Conservation (phyloP, 1,284 basidiomycete genomes). For the Leccinum variabile region DNA sequence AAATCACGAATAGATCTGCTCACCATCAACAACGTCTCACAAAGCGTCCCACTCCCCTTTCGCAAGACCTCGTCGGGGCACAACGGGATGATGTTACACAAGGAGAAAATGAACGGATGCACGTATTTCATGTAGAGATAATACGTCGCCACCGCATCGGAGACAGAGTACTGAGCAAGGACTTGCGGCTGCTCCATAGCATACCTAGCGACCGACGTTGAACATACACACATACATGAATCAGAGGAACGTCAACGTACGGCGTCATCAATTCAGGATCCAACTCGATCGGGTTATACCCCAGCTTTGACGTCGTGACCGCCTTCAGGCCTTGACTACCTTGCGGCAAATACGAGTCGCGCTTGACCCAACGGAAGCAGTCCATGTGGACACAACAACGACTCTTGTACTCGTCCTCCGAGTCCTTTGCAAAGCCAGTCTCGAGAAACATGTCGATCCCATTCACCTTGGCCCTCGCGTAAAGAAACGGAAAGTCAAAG, state of each 20-base stretch:
- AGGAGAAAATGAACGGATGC: slow-evolving; percentile 98
- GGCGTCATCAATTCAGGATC: slow-evolving; percentile 99
- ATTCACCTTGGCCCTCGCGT: slow-evolving; percentile 81
- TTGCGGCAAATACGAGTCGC: slow-evolving; percentile 99
- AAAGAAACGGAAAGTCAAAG: slow-evolving; percentile 99
- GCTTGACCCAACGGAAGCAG: slow-evolving; percentile 99
- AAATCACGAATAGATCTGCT: slow-evolving; percentile 24
- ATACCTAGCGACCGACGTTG: slow-evolving; percentile 58
- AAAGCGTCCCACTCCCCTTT: slow-evolving; percentile 95
- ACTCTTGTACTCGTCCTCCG: slow-evolving; percentile 95
- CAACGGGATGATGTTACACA: slow-evolving; percentile 99
- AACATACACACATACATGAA: neutral
- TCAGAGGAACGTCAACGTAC: slow-evolving; percentile 45
- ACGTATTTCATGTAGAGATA: slow-evolving; percentile 99
- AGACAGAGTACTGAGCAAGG: slow-evolving; percentile 97
- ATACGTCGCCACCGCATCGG: slow-evolving; percentile 99
- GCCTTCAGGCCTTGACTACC: slow-evolving; percentile 99
- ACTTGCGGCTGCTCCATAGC: slow-evolving; percentile 95
- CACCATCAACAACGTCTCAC: slow-evolving; percentile 98
- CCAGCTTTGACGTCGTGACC: slow-evolving; percentile 95
- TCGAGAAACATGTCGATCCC: slow-evolving; percentile 97
- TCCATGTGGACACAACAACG: slow-evolving; percentile 96
- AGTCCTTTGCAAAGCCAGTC: slow-evolving; percentile 90
- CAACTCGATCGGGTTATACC: slow-evolving; percentile 96
- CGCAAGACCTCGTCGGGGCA: slow-evolving; percentile 95